Percentiles rank a stretch among this genome's conserved stretches.
phyloP scores from a whole-genome alignment of 768 basidiomycete genomes.

The Russula vinacea region DNA sequence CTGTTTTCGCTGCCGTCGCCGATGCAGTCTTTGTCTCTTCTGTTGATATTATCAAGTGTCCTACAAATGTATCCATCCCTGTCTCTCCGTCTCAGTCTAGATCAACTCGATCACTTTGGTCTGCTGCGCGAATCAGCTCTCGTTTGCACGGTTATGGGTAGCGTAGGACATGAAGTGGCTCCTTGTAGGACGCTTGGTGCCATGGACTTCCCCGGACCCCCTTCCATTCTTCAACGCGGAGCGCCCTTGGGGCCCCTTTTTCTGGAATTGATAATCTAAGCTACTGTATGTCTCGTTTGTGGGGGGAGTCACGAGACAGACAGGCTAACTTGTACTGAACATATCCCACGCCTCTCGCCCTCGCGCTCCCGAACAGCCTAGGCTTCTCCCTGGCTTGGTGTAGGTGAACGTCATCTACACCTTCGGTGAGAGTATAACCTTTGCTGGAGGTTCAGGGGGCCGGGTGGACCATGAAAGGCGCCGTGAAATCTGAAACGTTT shows the following conservation, averaged over 20 bases:
- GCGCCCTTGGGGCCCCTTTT: conserved; percentile 15
- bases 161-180: not conserved
- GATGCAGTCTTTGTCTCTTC: conserved; percentile 13
- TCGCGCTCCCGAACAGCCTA: not conserved
- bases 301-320: conserved; percentile 13
- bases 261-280: conserved; percentile 3
- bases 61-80: conserved; percentile 29
- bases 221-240: conserved; percentile 1
- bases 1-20: not conserved
- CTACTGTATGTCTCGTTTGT: not conserved
- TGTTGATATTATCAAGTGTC: conserved; percentile 27
- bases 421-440: not conserved
- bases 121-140: not conserved
- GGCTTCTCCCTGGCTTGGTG: not conserved
- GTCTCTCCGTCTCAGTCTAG: not conserved
- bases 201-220: not conserved
- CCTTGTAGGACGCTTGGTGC: not conserved
- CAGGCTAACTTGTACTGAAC: not conserved
- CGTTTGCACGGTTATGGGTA: not conserved
- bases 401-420: not conserved
- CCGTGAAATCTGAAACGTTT: not conserved
- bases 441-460: not conserved
- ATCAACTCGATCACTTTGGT: not conserved
- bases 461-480: not conserved
- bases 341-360: not conserved